Evolutionary conservation across 306 rosid genomes (phyloP), one percentile per base, ranked within the genome.

Genomic region (Geum urbanum): DNA sequence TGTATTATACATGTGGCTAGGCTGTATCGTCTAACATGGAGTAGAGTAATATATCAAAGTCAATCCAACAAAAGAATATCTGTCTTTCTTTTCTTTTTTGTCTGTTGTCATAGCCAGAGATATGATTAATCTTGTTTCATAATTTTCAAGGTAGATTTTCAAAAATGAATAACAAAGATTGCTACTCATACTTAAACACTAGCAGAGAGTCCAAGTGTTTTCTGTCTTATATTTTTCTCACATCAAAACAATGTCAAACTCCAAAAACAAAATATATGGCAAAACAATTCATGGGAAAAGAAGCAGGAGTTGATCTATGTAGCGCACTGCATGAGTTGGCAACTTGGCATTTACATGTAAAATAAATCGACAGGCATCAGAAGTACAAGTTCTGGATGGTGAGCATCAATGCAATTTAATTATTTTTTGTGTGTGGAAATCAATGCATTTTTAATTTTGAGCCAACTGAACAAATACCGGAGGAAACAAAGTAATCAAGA

Each of bases 321-420:
- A 68, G 63, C 22, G 14, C 72, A 68, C n/a, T 50, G 32, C 47
- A 39, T 66, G 71, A 37, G 72, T 37, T 53, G 32, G n/a, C n/a
- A n/a, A n/a, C n/a, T n/a, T 27, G 72, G 74, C 53, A 40, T 47
- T n/a, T 46, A 20, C 56, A 49, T 67, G 59, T 35, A 18, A 18
- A 67, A 10, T 55, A 43, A 48, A 48, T 14, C 44, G 64, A 43
- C 3, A 44, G 45, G 7, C 8, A 32, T 0, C 24, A 44, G 27
- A 13, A 70, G 65, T 48, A 41, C 54, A 24, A 22, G n/a, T 55
- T 20, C 16, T 15, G 74, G 13, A 70, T 56, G 53, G 54, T 70
- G 24, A 70, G 45, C 55, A 44, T 56, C 65, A 70, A 56, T 70
- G 74, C 74, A 41, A 55, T 70, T 70, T 56, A 70, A 70, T 32